Conservation (phyloP, 2,329 filamentous ascomycete species). For the Epichloe aotearoae region DNA sequence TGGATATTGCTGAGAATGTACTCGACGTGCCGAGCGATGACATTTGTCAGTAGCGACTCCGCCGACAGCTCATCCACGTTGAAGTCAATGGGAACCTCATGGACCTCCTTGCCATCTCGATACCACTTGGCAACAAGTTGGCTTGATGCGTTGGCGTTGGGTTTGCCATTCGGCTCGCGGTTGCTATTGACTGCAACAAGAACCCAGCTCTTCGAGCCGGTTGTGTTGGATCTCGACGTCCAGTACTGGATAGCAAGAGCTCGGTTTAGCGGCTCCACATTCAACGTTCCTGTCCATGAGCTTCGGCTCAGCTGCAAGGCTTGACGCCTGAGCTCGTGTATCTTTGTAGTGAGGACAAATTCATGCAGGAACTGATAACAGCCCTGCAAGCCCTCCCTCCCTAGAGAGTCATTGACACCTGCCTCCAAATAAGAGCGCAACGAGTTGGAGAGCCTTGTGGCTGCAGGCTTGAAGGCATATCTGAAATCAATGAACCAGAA, state of each 20-base stretch:
- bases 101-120: slow-evolving; percentile 63
- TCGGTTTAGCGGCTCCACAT: slow-evolving; percentile 67
- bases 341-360: slow-evolving; percentile 79
- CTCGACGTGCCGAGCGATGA: slow-evolving; percentile 63
- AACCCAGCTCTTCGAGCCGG: slow-evolving; percentile 73
- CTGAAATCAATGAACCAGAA: slow-evolving; percentile 93
- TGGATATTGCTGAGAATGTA: slow-evolving; percentile 57
- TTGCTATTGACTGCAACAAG: slow-evolving; percentile 71
- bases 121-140: slow-evolving; percentile 65
- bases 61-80: slow-evolving; percentile 56
- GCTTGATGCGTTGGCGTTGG: slow-evolving; percentile 35
- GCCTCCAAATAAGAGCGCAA: slow-evolving; percentile 55
- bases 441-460: slow-evolving; percentile 44
- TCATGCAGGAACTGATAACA: slow-evolving; percentile 84
- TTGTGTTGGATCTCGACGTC: slow-evolving; percentile 40
- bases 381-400: slow-evolving; percentile 56
- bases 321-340: slow-evolving; percentile 69
- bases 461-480: slow-evolving; percentile 63
- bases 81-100: slow-evolving; percentile 52
- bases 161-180: slow-evolving; percentile 26
- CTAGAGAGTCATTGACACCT: slow-evolving; percentile 59
- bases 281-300: slow-evolving; percentile 67
- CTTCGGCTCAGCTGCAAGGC: slow-evolving; percentile 54
- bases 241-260: slow-evolving; percentile 86
- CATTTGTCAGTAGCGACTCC: slow-evolving; percentile 57